A percentile compares a stretch with the other conserved stretches of the same genome.
These are phyloP conservation scores for Petasospora rhodanensis DNA, from an alignment of 1,139 yeast genomes.

Conservation along the genomic window DNA sequence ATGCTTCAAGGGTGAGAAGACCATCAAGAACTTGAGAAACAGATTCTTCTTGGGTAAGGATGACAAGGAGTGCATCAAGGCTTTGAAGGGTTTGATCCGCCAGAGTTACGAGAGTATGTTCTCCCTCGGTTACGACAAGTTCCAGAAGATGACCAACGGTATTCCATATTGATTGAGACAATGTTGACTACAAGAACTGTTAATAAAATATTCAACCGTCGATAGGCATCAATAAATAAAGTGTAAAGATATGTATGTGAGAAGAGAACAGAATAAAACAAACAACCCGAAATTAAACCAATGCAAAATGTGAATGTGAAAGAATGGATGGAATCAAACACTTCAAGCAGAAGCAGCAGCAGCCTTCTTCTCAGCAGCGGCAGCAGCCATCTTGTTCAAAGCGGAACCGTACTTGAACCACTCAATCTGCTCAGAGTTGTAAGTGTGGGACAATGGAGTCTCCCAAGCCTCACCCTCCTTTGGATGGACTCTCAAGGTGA, in stretches of 20 bases:
- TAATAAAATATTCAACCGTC: too few species aligned
- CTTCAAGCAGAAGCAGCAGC: too few species aligned
- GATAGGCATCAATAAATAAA: too few species aligned
- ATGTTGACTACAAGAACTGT: too few species aligned
- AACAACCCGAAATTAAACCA: too few species aligned
- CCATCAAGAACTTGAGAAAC: constrained; percentile 69
- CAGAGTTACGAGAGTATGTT: constrained; percentile 84
- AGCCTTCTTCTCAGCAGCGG: too few species aligned
- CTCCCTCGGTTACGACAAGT: constrained; percentile 95
- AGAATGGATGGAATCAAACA: too few species aligned
- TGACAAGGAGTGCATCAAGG: constrained; percentile 81
- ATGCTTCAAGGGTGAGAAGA: constrained; percentile 80
- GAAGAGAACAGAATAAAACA: too few species aligned
- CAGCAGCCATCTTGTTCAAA: constrained; percentile 89
- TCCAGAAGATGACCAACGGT: constrained; percentile 93
- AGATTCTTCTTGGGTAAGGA: constrained; percentile 79
- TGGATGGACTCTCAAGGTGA: constrained; percentile 87
- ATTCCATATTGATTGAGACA: constrained; percentile 61
- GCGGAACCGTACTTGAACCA: constrained; percentile 99
- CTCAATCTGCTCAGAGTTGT: constrained; percentile 92
- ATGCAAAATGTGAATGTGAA: too few species aligned
- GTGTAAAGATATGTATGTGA: too few species aligned
- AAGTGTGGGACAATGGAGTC: constrained; percentile 89
- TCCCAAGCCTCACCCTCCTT: constrained; percentile 81
- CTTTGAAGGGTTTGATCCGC: constrained; percentile 69